Conservation (phyloP, 225 moss, liverwort and hornwort genomes). For the Polytrichum commune region DNA sequence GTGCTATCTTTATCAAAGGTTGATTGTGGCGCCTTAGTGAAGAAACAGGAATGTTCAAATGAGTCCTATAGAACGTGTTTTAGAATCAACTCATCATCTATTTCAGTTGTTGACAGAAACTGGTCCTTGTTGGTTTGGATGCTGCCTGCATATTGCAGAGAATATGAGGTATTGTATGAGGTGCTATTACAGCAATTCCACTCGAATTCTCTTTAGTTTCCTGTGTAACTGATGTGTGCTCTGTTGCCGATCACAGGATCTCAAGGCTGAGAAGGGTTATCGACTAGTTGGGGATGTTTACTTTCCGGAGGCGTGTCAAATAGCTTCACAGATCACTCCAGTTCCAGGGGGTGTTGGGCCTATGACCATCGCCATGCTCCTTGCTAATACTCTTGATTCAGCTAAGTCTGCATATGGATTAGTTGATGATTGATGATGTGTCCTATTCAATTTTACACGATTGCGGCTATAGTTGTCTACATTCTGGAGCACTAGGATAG, state of each 20-base stretch:
- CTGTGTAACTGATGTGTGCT: no score
- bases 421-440: constrained; percentile 13
- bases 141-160: not conserved
- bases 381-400: constrained; percentile 82
- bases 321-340: constrained; percentile 88
- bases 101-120: no score
- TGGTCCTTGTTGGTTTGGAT: not conserved
- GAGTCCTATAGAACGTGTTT: no score
- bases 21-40: no score
- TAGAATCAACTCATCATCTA: no score
- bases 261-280: constrained; percentile 62
- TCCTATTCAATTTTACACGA: not conserved
- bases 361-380: constrained; percentile 95
- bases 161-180: constrained; percentile 3
- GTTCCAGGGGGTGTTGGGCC: constrained; percentile 95
- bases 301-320: constrained; percentile 57
- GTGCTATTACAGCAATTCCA: not conserved
- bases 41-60: no score
- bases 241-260: constrained; percentile 26
- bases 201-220: not conserved
- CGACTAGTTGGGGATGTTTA: constrained; percentile 91
- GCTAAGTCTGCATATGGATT: constrained; percentile 63
- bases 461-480: constrained; percentile 47
- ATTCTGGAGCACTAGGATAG: constrained; percentile 31
- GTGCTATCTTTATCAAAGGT: not conserved